Evolutionary conservation across 1,284 basidiomycete genomes (phyloP).

Genomic region (Mrakiaceae sp.): DNA sequence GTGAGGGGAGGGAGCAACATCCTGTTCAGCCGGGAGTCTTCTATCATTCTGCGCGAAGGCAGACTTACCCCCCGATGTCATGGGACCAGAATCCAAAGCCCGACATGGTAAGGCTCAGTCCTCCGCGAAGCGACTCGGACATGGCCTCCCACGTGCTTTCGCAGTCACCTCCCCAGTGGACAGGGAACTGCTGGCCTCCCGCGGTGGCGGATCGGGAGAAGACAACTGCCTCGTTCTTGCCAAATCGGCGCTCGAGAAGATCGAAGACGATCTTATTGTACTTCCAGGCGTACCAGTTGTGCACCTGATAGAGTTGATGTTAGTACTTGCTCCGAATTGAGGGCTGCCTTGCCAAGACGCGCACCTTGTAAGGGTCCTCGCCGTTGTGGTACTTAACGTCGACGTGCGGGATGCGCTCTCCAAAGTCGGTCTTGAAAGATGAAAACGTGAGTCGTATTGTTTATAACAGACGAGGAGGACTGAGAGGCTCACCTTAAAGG

Average conservation of each 20-base stretch:
- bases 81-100: constrained; percentile 61
- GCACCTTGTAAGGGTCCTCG: constrained; percentile 43
- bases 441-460: no score
- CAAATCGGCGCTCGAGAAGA: constrained; percentile 47
- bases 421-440: constrained; percentile 51
- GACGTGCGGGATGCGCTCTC: constrained; percentile 50
- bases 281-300: constrained; percentile 52
- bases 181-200: constrained; percentile 51
- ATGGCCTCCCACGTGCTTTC: constrained; percentile 67
- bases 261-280: constrained; percentile 62
- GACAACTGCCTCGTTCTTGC: constrained; percentile 53
- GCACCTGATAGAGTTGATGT: constrained; percentile 40
- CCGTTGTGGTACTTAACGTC: constrained; percentile 53
- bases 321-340: neutral
- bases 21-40: neutral
- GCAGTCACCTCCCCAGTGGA: constrained; percentile 60
- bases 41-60: constrained; percentile 14
- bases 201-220: constrained; percentile 55
- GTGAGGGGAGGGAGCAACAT: constrained; percentile 4
- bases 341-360: neutral
- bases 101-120: constrained; percentile 51
- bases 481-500: constrained; percentile 46
- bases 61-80: constrained; percentile 64
- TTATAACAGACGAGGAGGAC: neutral
- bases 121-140: constrained; percentile 59